Percentiles rank a stretch among this genome's conserved stretches.
Conservation (phyloP, 1,139 yeast species). For the Taphrina wiesneri region DNA sequence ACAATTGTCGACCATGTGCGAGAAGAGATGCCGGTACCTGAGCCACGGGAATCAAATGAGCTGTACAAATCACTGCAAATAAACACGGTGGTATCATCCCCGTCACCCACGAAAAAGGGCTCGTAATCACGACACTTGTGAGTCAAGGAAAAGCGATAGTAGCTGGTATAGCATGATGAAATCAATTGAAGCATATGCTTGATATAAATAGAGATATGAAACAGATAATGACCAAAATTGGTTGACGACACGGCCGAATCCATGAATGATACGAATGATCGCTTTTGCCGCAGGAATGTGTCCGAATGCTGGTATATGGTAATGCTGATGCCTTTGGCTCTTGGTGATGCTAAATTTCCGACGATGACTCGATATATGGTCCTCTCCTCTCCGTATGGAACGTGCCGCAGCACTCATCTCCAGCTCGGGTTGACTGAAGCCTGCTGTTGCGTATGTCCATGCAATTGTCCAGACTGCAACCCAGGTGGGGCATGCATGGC, state of each 20-base stretch:
- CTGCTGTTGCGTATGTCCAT: constrained; percentile 10
- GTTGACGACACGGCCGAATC: not conserved
- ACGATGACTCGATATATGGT: not conserved
- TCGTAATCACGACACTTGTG: too few relatives aligned
- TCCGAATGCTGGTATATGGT: not conserved
- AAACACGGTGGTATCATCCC: not conserved
- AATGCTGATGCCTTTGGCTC: not conserved
- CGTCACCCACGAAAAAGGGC: not conserved
- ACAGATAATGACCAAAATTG: not conserved
- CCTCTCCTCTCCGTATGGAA: too few relatives aligned
- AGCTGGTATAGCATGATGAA: not conserved
- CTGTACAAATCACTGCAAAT: not conserved
- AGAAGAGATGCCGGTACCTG: not conserved
- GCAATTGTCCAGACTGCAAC: constrained; percentile 8
- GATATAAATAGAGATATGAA: not conserved
- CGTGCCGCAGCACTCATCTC: not conserved
- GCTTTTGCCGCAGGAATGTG: not conserved
- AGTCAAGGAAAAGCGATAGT: too few relatives aligned
- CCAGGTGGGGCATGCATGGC: constrained; percentile 32
- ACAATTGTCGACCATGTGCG: not conserved
- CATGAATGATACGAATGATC: not conserved
- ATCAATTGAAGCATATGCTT: not conserved
- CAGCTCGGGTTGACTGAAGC: constrained; percentile 26
- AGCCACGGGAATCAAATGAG: not conserved
- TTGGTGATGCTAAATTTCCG: not conserved